Percentiles rank a stretch among this genome's conserved stretches.
Evolutionary conservation across 108 stramenopile genomes (phyloP).

Genomic region (Aurantiochytrium sp.): DNA sequence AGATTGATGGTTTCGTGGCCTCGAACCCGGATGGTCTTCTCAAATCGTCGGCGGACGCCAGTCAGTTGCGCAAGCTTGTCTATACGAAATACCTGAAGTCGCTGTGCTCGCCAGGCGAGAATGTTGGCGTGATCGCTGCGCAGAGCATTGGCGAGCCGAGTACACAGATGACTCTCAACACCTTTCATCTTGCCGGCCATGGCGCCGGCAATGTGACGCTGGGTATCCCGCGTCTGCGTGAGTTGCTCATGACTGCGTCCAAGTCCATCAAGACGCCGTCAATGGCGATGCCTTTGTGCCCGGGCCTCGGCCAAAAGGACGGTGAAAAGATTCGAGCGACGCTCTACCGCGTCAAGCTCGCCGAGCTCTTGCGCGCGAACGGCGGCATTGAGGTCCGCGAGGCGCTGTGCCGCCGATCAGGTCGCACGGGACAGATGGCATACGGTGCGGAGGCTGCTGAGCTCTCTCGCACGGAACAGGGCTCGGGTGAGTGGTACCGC

Average conservation of each 20-base stretch:
- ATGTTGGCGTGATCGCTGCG: conserved; percentile 94
- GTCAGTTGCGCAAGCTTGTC: conserved; percentile 49
- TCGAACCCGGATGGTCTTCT: not conserved
- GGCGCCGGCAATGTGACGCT: conserved; percentile 99
- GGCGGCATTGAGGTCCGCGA: conserved; percentile 62
- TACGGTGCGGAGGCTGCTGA: not conserved
- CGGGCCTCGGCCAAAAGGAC: not conserved
- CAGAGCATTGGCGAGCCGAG: conserved; percentile 96
- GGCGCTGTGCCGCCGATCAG: conserved; percentile 25
- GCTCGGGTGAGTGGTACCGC: conserved; percentile 56
- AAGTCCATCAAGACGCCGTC: conserved; percentile 85
- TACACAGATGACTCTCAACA: conserved; percentile 99
- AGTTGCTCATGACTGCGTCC: conserved; percentile 99
- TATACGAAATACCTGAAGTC: conserved; percentile 82
- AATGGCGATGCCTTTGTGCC: conserved; percentile 78
- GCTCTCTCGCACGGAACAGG: not conserved
- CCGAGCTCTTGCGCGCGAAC: conserved; percentile 67
- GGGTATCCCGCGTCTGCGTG: conserved; percentile 95
- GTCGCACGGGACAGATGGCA: not conserved
- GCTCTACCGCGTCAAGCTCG: conserved; percentile 35
- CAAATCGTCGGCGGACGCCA: not conserved
- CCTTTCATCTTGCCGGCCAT: conserved; percentile 95
- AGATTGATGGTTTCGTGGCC: not conserved
- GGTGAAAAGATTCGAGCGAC: not conserved
- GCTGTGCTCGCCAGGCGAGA: conserved; percentile 91